phyloP scores from a whole-genome alignment of 2,329 filamentous ascomycete species.

The Phialemoniopsis sp. region DNA sequence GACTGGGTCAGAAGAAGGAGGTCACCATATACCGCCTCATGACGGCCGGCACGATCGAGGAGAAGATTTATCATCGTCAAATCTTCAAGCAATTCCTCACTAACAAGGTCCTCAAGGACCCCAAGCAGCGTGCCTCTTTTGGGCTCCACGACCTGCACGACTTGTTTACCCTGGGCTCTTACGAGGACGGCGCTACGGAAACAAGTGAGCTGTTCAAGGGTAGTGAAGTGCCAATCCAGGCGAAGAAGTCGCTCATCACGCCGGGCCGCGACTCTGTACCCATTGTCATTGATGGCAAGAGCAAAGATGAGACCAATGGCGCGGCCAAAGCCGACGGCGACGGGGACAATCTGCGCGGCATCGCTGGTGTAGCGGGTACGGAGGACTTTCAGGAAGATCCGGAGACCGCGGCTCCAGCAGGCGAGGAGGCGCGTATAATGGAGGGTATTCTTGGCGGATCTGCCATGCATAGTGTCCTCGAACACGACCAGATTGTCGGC shows the following conservation, averaged over 20 bases:
- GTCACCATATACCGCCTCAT: slow-evolving; percentile 97
- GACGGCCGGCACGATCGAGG: slow-evolving; percentile 96
- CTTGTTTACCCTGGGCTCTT: slow-evolving; percentile 74
- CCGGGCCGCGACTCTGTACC: slow-evolving; percentile 17
- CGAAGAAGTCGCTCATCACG: slow-evolving; percentile 18
- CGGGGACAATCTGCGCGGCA: slow-evolving; percentile 21
- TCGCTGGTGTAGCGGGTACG: slow-evolving; percentile 55
- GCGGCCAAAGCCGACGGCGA: slow-evolving; percentile 13
- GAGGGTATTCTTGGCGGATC: slow-evolving; percentile 84
- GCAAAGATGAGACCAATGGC: slow-evolving; percentile 1
- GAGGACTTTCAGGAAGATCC: slow-evolving; percentile 49
- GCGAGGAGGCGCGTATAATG: slow-evolving; percentile 74
- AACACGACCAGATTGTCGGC: slow-evolving; percentile 88
- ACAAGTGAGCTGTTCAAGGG: slow-evolving; percentile 84
- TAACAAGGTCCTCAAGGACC: slow-evolving; percentile 92
- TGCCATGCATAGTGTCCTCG: slow-evolving; percentile 83
- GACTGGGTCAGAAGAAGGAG: slow-evolving; percentile 88
- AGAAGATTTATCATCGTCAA: slow-evolving; percentile 98
- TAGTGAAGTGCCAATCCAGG: slow-evolving; percentile 66
- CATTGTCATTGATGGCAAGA: slow-evolving; percentile 1
- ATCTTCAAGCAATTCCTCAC: slow-evolving; percentile 98
- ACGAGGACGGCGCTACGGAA: slow-evolving; percentile 68
- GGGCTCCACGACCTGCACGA: slow-evolving; percentile 88
- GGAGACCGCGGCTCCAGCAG: slow-evolving; percentile 36
- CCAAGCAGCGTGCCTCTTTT: slow-evolving; percentile 88